Conservation (phyloP, 441 rosid species). For the Macaranga tanarius region DNA sequence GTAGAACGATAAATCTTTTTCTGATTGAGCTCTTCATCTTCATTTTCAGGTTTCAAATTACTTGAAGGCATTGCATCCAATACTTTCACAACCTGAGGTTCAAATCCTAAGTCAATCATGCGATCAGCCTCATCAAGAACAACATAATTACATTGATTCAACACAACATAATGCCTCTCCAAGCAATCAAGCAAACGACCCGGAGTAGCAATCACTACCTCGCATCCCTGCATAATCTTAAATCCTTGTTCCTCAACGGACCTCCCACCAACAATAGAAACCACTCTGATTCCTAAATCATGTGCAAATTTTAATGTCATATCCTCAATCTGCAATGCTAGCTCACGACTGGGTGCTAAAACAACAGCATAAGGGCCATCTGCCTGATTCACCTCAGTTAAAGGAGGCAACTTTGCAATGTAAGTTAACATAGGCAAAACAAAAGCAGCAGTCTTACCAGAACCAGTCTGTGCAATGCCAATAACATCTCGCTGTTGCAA, state of each 20-base stretch:
- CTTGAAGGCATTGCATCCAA: constrained; percentile 96
- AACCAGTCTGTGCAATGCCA: constrained; percentile 91
- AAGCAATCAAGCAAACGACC: constrained; percentile 86
- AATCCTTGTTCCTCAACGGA: constrained; percentile 92
- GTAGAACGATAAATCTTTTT: constrained; percentile 85
- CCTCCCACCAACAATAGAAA: constrained; percentile 93
- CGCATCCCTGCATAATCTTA: constrained; percentile 88
- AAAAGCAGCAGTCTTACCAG: constrained; percentile 95
- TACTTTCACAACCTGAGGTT: constrained; percentile 89
- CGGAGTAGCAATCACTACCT: constrained; percentile 87
- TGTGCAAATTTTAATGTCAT: constrained; percentile 88
- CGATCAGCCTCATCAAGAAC: constrained; percentile 98
- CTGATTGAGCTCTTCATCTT: constrained; percentile 92
- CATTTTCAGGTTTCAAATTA: constrained; percentile 91
- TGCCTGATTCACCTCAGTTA: constrained; percentile 77
- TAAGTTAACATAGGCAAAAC: constrained; percentile 93
- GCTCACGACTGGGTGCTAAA: constrained; percentile 90
- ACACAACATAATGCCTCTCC: constrained; percentile 80
- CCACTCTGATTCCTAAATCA: constrained; percentile 82
- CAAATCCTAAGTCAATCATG: constrained; percentile 98
- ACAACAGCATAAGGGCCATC: constrained; percentile 96
- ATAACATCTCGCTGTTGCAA: constrained; percentile 91
- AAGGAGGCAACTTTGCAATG: constrained; percentile 74
- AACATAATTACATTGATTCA: constrained; percentile 87
- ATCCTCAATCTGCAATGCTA: constrained; percentile 92